Evolutionary conservation across 2,329 filamentous ascomycete species (phyloP), one percentile per base, ranked within the genome.

Genomic region (Bipolaris oryzae): DNA sequence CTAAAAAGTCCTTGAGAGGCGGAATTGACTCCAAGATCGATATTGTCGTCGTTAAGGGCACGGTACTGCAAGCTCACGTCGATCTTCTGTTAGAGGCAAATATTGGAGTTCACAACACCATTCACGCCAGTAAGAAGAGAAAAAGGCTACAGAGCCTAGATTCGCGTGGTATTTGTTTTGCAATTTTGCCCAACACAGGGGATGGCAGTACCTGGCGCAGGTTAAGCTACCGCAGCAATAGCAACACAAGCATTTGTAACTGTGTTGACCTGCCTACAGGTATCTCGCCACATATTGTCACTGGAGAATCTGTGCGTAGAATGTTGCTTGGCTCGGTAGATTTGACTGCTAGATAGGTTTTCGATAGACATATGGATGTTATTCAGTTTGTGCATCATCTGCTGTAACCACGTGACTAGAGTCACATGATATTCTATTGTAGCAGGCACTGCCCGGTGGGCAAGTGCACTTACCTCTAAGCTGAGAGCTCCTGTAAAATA

Each of bases 21-120:
- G 25, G 43, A 42, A 35, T 53, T 53, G 35, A 25, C 35, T 53
- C 25, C 10, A 53, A 47, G 50, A 37, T 53, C 5, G 45, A 47
- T 15, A 53, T 53, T 5, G 42, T 53, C 10, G 25, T 53, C 9
- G 35, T 47, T 2, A 47, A 53, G 43, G 50, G 50, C n/a, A 42
- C 4, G 18, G 3, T 53, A 25, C 15, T 31, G 15, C 25, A 25
- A 28, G 35, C 43, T 28, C 25, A 47, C 28, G n/a, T 31, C 1
- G 15, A 23, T 35, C 25, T 42, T 53, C 50, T 53, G 34, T 53
- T 7, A 6, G 35, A 53, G 34, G 43, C 35, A 16, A 53, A 28
- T 35, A 42, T 28, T 5, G 25, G 23, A n/a, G 16, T 42, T 42
- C 25, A 53, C 10, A 53, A 53, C n/a, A 15, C 34, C 2, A 46